Base-by-base conservation (phyloP, 805 yeast species). In the Metschnikowia colocasiae region DNA sequence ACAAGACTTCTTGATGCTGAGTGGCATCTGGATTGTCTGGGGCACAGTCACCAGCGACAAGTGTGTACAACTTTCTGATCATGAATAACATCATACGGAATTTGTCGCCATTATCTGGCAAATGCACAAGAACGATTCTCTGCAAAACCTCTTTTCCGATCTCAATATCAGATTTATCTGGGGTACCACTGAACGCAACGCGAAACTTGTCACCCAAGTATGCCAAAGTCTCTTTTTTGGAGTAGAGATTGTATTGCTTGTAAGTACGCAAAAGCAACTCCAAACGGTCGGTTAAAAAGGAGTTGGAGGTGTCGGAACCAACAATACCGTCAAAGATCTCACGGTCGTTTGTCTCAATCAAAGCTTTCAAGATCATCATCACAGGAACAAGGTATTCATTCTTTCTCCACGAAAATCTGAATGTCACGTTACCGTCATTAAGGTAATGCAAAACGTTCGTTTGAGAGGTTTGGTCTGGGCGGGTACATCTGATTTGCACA, bases 1-100 rank as follows among this genome's bases (percentile, higher is more conserved):
- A 77, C 53, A 94, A 71, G 27, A 94, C 87, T 71, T 94, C 99
- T 71, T 94, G 99, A 75, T 94, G 97, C 75, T 94, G 99, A 8
- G 97, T 88, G 42, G 98, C 95, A 83, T 94, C 99, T 64, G 99
- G 99, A 71, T 94, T 94, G 68, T 94, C 99, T 15, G 97, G 92
- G 45, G 91, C 74, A 68, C 97, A 92, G 64, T 92, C 97, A 51
- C 97, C 97, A 31, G 97, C 97, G 38, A 92, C 98, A 54, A 94
- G 77, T 0, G 98, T 79, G 66, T 94, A 94, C 51, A 94, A 78
- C 70, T 94, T 94, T 76, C 98, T 82, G 60, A 94, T 83, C 98
- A 94, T 94, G 71, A 91, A 94, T 51, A 91, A 69, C 51, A 94
- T 71, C 84, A 91, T 75, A 61, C 89, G 78, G 68, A 88, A 90